These are phyloP conservation scores for Tuber magnatum DNA, from an alignment of 495 filamentous ascomycete genomes.

Conservation along the genomic window DNA sequence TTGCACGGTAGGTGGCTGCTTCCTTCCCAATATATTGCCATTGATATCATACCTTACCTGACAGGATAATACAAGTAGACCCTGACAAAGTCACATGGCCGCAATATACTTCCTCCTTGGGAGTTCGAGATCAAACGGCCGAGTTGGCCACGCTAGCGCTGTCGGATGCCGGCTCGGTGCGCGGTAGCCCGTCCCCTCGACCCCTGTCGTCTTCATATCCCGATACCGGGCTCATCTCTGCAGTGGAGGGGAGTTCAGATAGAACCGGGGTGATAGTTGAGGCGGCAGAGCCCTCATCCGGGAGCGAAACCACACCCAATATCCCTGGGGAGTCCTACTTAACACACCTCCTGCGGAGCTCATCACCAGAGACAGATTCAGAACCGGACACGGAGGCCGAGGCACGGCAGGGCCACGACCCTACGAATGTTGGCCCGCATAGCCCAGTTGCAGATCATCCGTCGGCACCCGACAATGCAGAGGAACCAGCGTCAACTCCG, in stretches of 20 bases:
- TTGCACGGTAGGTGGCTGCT: slow-evolving; percentile 15
- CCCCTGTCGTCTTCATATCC: slow-evolving; percentile 24
- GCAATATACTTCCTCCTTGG: slow-evolving; percentile 35
- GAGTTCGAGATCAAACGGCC: slow-evolving; percentile 80
- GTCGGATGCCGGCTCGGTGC: slow-evolving; percentile 49
- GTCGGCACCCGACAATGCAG: slow-evolving; percentile 2
- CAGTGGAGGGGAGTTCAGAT: slow-evolving; percentile 7
- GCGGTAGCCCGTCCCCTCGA: slow-evolving; percentile 25
- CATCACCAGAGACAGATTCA: slow-evolving; percentile 26
- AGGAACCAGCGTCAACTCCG: slow-evolving; percentile 20
- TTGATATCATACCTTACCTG: background rate
- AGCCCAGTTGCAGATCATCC: slow-evolving; percentile 17
- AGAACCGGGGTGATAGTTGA: slow-evolving; percentile 51
- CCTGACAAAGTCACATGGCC: slow-evolving; percentile 33
- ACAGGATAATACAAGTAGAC: slow-evolving; percentile 10
- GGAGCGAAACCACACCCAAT: slow-evolving; percentile 41
- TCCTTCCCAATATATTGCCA: background rate
- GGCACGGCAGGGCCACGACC: background rate
- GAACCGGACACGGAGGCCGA: slow-evolving; percentile 3
- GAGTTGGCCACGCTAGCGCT: slow-evolving; percentile 83
- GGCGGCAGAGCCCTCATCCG: slow-evolving; percentile 55
- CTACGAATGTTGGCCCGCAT: background rate
- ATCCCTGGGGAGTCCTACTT: slow-evolving; percentile 42
- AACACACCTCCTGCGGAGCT: slow-evolving; percentile 39
- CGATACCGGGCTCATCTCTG: slow-evolving; percentile 14